Evolutionary conservation across 768 basidiomycete genomes (phyloP), one percentile per base, ranked within the genome.

Genomic region (Tulasnella sp.): DNA sequence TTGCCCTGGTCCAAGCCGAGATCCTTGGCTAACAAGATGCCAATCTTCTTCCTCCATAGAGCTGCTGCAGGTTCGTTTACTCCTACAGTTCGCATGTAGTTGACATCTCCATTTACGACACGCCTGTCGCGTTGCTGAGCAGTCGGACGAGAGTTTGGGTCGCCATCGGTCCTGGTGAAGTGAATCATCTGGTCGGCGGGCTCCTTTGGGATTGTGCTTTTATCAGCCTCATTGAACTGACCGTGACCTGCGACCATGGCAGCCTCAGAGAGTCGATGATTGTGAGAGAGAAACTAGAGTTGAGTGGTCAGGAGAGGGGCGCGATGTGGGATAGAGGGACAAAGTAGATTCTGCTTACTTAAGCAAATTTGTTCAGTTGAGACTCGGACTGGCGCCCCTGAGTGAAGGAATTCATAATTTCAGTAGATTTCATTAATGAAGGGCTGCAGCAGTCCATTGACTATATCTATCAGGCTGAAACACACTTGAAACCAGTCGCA

Each of bases 41-140:
- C 78, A 29, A 78, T 36, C 45, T 78, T 78, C 58, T 77, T 76
- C 37, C 78, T 37, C 78, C 78, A 78, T 6, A 40, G 9, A 29
- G 39, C 67, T 17, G 38, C 38, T 3, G 75, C 67, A 9, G 25
- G 38, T 42, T 76, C 75, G 69, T 76, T 76, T 17, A 76, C 64
- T 38, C 49, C 39, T 37, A 74, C 73, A 38, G 69, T 40, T 15
- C 69, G 22, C 58, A 68, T 67, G 67, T 40, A 76, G 69, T 76
- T 71, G 69, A 76, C 67, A 9, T 68, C 67, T 3, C 75, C 75
- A 31, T 76, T 76, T 11, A 58, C 42, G 37, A 58, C 73, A 15
- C 45, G 9, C 12, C 73, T 49, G 39, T 74, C 73, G 19, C 29
- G 40, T 42, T 68, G 39, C 19, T 40, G 39, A 7, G n/a, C 67